phyloP scores from a whole-genome alignment of 371 early-diverging fungal genomes.

The Mortierella sp. region DNA sequence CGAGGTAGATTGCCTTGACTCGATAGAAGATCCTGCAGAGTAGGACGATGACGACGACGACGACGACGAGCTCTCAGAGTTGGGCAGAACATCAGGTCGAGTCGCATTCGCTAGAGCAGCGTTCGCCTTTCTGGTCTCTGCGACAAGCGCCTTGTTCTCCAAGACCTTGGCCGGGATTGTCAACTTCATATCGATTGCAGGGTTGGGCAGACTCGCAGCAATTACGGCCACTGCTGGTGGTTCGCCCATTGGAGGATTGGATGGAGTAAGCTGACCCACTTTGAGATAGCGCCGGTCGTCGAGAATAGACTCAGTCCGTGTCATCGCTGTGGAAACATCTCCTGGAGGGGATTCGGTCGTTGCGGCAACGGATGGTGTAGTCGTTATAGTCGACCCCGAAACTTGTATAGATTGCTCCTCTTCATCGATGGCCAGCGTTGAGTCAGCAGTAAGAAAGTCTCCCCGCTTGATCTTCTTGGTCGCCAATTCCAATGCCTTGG shows the following conservation, averaged over 20 bases:
- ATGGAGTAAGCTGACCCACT: constrained; percentile 39
- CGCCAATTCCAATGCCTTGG: constrained; percentile 28
- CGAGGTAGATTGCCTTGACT: constrained; percentile 16
- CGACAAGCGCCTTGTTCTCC: constrained; percentile 29
- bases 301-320: constrained; percentile 43
- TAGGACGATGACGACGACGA: constrained; percentile 26
- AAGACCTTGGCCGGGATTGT: constrained; percentile 39
- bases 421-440: constrained; percentile 21
- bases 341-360: background rate
- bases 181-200: constrained; percentile 45
- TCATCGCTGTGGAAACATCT: constrained; percentile 30
- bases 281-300: constrained; percentile 50
- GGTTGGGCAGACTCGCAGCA: constrained; percentile 53
- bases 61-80: constrained; percentile 16
- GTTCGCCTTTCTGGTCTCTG: constrained; percentile 25
- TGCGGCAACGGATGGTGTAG: background rate
- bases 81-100: constrained; percentile 9
- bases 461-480: constrained; percentile 34
- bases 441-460: constrained; percentile 29
- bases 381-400: background rate
- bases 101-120: background rate
- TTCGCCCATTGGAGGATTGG: constrained; percentile 50
- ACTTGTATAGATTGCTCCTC: background rate
- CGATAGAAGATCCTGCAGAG: constrained; percentile 15
- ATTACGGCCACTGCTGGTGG: constrained; percentile 45